Conservation (phyloP, 2,329 filamentous ascomycete genomes). For the Myriangium duriaei region DNA sequence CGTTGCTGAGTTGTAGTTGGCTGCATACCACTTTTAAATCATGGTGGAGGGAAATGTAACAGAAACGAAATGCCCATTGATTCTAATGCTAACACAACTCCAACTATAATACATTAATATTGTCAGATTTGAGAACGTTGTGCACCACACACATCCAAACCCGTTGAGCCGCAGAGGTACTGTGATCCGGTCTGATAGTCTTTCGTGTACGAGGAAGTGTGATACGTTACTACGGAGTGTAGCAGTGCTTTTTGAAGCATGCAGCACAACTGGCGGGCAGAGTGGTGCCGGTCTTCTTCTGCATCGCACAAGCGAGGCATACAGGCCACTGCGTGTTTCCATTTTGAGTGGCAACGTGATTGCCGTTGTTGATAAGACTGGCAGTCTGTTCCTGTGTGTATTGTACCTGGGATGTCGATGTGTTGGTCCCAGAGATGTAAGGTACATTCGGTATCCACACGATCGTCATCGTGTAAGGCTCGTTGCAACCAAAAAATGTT, state of each 20-base stretch:
- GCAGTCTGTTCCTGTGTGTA: slow-evolving; percentile 26
- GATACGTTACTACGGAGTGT: too few species aligned
- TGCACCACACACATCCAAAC: too few species aligned
- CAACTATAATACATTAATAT: too few species aligned
- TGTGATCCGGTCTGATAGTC: too few species aligned
- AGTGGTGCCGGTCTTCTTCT: slow-evolving; percentile 21
- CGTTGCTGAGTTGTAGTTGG: too few species aligned
- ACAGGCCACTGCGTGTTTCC: slow-evolving; percentile 24
- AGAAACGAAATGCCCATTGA: too few species aligned
- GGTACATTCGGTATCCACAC: slow-evolving; percentile 33
- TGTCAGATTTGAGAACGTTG: too few species aligned
- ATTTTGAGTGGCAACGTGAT: slow-evolving; percentile 27
- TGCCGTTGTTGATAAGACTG: slow-evolving; percentile 30
- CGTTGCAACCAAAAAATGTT: slow-evolving; percentile 51
- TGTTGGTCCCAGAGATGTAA: slow-evolving; percentile 25
- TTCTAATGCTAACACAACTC: too few species aligned
- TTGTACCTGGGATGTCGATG: slow-evolving; percentile 23
- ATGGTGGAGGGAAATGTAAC: too few species aligned
- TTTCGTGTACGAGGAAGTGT: too few species aligned
- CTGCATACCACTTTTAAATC: too few species aligned
- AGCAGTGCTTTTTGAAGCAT: slow-evolving; percentile 32
- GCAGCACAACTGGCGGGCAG: slow-evolving; percentile 25
- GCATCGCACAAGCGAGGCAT: slow-evolving; percentile 33
- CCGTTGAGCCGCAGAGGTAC: too few species aligned
- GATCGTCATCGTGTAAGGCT: slow-evolving; percentile 21